Base-by-base conservation (phyloP, 78 protist species). In the Dictyostelium citrinum region DNA sequence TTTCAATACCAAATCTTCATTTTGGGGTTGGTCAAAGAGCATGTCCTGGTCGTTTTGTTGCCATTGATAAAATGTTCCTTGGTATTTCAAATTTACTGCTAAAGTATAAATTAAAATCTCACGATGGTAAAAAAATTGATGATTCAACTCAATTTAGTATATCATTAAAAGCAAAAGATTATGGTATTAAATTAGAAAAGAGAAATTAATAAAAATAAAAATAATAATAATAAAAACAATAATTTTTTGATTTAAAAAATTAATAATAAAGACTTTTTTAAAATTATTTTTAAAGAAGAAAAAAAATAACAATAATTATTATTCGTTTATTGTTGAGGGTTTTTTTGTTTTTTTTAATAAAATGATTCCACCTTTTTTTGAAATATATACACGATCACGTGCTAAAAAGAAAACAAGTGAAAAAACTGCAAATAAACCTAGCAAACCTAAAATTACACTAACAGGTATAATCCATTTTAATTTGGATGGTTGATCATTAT, bases 81-180 rank as follows among this genome's bases (percentile, higher is more conserved):
- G 17, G 11, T 3, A 24, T 55, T 60, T 10, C 86, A 14, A 81
- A 81, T n/a, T 17, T 81, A 5, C 24, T 81, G n/a, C 41, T 27
- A 2, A 81, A 61, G 37, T 81, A 45, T 61, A 81, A 81, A 60
- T 20, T 81, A 11, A 11, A 29, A 35, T 37, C 86, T 37, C 5
- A 3, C 11, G 60, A 81, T 81, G 75, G 75, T 9, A n/a, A 81
- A 37, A 33, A 33, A 17, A 61, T 81, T 37, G 64, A 81, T 81
- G 86, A 81, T 35, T 11, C 67, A 46, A 17, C 3, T 20, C 41
- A 46, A 78, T 78, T n/a, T 24, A 46, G 58, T 78, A 33, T 46
- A 16, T 16, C 41, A 24, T 27, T 46, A 20, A 78, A 29, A 78
- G 33, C 68, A 46, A 78, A 41, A 35, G 49, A 41, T 22, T 78